phyloP scores from a whole-genome alignment of 495 filamentous ascomycete species.

The Poronia punctata region DNA sequence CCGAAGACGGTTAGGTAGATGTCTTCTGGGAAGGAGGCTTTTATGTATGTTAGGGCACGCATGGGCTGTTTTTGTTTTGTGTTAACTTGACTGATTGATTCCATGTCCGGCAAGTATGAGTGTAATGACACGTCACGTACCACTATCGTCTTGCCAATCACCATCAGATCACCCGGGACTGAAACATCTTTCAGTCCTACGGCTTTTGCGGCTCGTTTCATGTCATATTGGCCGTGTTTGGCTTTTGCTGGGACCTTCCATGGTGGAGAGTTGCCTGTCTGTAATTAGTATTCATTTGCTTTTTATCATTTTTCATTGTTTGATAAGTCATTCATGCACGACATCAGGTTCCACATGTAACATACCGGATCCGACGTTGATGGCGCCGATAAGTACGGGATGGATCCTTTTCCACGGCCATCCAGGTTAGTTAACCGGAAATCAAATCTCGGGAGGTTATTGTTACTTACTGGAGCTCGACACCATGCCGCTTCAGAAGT shows the following conservation, averaged over 20 bases:
- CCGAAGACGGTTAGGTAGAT: slow-evolving; percentile 23
- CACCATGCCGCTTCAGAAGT: slow-evolving; percentile 46
- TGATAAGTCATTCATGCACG: no score
- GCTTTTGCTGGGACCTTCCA: slow-evolving; percentile 65
- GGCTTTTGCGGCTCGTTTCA: slow-evolving; percentile 46
- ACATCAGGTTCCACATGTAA: background rate
- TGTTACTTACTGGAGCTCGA: slow-evolving; percentile 53
- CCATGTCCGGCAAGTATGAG: no score
- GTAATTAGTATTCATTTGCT: no score
- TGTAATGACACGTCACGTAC: slow-evolving; percentile 11
- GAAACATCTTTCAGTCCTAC: slow-evolving; percentile 36
- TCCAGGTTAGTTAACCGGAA: no score
- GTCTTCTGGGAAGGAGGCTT: slow-evolving; percentile 34
- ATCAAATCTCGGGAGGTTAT: no score
- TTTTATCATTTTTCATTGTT: no score
- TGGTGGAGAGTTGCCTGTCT: slow-evolving; percentile 63
- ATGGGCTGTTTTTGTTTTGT: slow-evolving; percentile 41
- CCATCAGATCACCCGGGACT: slow-evolving; percentile 33
- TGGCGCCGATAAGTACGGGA: slow-evolving; percentile 67
- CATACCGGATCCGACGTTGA: slow-evolving; percentile 58
- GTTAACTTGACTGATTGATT: background rate
- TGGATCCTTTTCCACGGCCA: slow-evolving; percentile 57
- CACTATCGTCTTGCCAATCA: slow-evolving; percentile 21
- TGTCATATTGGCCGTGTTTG: slow-evolving; percentile 47
- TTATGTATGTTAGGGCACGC: slow-evolving; percentile 59